Percentiles rank a stretch among this genome's conserved stretches.
phyloP scores from a whole-genome alignment of 495 filamentous ascomycete species.

The Platismatia glauca region DNA sequence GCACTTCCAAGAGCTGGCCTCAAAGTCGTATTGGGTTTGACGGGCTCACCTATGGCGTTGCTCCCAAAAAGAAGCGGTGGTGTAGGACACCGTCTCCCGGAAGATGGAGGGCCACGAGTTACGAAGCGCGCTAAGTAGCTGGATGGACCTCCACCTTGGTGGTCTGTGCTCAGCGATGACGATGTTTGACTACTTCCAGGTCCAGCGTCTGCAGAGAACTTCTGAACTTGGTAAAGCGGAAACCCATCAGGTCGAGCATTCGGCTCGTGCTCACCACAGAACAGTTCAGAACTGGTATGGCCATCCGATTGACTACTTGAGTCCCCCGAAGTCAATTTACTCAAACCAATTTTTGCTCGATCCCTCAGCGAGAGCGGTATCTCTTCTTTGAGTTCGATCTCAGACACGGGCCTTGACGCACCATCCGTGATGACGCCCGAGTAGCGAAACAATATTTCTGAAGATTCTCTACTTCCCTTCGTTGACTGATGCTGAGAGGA shows the following conservation, averaged over 20 bases:
- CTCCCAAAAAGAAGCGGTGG: slow-evolving; percentile 17
- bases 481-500: neutral
- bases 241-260: neutral
- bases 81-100: slow-evolving; percentile 9
- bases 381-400: slow-evolving; percentile 9
- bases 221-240: neutral
- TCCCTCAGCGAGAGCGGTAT: neutral
- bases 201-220: slow-evolving; percentile 5
- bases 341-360: neutral
- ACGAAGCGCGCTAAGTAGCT: neutral
- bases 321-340: neutral
- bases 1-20: neutral
- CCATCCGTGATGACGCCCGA: slow-evolving; percentile 16
- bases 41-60: neutral
- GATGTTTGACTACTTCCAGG: slow-evolving; percentile 17
- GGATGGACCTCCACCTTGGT: neutral
- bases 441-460: slow-evolving; percentile 2
- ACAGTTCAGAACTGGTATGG: neutral
- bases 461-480: neutral
- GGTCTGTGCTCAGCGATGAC: slow-evolving; percentile 6
- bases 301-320: neutral
- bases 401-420: slow-evolving; percentile 15
- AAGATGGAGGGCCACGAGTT: neutral
- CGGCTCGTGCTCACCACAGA: neutral
- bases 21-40: neutral